These are phyloP conservation scores for Tetratostichococcus sp. DNA, from an alignment of 139 green algal genomes.

Conservation along the genomic window DNA sequence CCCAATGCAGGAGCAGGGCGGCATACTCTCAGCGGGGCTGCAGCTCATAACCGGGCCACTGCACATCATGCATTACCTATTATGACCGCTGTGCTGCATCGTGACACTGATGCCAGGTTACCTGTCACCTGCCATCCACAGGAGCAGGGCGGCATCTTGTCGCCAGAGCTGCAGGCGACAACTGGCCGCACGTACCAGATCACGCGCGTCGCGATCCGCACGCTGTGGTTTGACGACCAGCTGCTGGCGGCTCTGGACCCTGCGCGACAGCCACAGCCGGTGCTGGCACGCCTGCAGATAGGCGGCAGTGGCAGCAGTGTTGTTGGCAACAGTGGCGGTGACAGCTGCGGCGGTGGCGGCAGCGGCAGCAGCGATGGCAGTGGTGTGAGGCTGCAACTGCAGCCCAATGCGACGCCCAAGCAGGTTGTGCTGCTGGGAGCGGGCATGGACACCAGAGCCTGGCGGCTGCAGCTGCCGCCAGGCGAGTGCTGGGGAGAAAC, in stretches of 20 bases:
- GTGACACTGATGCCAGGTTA: too few species aligned
- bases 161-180: not conserved
- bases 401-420: not conserved
- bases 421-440: slow-evolving; percentile 7
- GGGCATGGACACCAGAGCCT: slow-evolving; percentile 7
- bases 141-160: not conserved
- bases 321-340: too few species aligned
- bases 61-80: too few species aligned
- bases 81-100: too few species aligned
- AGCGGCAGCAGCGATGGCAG: not conserved
- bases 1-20: too few species aligned
- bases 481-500: too few species aligned
- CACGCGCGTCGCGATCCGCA: slow-evolving; percentile 1
- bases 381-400: not conserved
- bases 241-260: not conserved
- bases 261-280: not conserved
- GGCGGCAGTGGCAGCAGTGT: not conserved
- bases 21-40: too few species aligned
- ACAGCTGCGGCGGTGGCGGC: too few species aligned
- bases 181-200: not conserved
- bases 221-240: not conserved
- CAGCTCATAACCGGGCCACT: too few species aligned
- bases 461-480: slow-evolving; percentile 4
- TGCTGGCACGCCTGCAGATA: not conserved
- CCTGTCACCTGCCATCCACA: too few species aligned